Percentiles rank a stretch among this genome's conserved stretches.
Evolutionary conservation across 352 stramenopile genomes (phyloP).

Genomic region (Globisporangium abappressorium): DNA sequence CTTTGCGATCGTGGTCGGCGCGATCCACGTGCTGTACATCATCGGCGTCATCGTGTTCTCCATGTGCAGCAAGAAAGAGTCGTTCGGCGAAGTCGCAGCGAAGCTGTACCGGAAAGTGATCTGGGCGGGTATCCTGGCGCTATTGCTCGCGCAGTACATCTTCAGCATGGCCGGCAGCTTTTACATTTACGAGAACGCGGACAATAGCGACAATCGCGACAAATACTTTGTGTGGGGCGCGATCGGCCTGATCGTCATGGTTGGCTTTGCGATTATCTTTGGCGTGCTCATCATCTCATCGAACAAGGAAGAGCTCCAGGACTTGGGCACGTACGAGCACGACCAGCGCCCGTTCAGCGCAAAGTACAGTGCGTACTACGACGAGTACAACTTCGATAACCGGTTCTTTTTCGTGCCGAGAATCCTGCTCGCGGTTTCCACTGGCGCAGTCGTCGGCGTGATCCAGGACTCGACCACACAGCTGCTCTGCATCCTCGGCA

Average conservation of each 20-base stretch:
- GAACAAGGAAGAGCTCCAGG: conserved; percentile 66
- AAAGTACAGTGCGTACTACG: conserved; percentile 87
- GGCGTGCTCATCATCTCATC: conserved; percentile 63
- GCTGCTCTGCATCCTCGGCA: conserved; percentile 66
- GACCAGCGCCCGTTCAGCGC: conserved; percentile 71
- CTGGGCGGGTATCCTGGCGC: conserved; percentile 61
- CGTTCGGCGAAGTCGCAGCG: conserved; percentile 44
- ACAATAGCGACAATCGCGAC: conserved; percentile 22
- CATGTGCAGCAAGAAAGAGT: conserved; percentile 53
- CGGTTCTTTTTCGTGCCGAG: conserved; percentile 86
- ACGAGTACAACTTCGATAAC: conserved; percentile 90
- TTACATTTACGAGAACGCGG: conserved; percentile 53
- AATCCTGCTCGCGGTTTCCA: conserved; percentile 68
- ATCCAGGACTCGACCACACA: conserved; percentile 67
- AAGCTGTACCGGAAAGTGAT: conserved; percentile 85
- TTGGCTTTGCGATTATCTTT: conserved; percentile 61
- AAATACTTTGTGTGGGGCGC: conserved; percentile 45
- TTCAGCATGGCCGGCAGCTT: conserved; percentile 82
- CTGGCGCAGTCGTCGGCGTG: conserved; percentile 67
- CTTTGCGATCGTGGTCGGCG: conserved; percentile 53
- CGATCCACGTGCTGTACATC: conserved; percentile 64
- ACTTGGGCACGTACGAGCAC: conserved; percentile 75
- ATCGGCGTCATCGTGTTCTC: conserved; percentile 50
- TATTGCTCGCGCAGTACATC: conserved; percentile 85
- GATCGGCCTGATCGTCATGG: conserved; percentile 36